Evolutionary conservation across 768 basidiomycete species (phyloP), one percentile per base, ranked within the genome.

Genomic region (Terana coerulea): DNA sequence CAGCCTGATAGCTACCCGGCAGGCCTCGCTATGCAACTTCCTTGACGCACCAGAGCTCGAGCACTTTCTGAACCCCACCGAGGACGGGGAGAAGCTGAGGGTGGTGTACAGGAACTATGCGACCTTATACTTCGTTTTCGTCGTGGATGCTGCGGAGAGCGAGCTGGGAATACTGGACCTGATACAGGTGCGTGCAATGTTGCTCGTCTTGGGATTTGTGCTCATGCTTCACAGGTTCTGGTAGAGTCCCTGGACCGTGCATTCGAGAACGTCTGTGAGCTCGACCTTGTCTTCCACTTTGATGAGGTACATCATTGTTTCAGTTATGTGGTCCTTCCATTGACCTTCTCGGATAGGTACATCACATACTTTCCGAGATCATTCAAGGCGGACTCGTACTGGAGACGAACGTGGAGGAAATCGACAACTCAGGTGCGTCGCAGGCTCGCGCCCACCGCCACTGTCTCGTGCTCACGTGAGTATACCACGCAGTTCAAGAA

Each of bases 281-380:
- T 99, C 39, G 97, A 99, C 67, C 78, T 99, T 11, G 95, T 99
- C 45, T 99, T 98, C 68, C 95, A 98, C 67, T 99, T 98, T 62
- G 97, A 98, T 67, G 94, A 98, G 77, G 95, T 91, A 59, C 28
- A 77, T 58, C 9, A 11, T 10, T 43, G 41, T 24, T 8, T 9
- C 39, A 25, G 36, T 30, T 10, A 35, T 3, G 28, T 33, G 5
- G 24, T 26, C 6, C 45, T 17, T 12, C n/a, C 39, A 35, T 45
- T 40, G 30, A 29, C 36, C 1, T 30, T 21, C 21, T 6, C 19
- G 11, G 22, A 24, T 50, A 95, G 93, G 95, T 89, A 3, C 95
- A 98, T 62, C 89, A 95, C 59, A 92, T 98, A 47, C 79, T 99
- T 40, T 77, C 87, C n/a, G 97, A 98, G 69, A 85, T 98, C 47